Evolutionary conservation across 805 yeast genomes (phyloP), one percentile per base, ranked within the genome.

Genomic region (Yamadazyma paraphyllophila): DNA sequence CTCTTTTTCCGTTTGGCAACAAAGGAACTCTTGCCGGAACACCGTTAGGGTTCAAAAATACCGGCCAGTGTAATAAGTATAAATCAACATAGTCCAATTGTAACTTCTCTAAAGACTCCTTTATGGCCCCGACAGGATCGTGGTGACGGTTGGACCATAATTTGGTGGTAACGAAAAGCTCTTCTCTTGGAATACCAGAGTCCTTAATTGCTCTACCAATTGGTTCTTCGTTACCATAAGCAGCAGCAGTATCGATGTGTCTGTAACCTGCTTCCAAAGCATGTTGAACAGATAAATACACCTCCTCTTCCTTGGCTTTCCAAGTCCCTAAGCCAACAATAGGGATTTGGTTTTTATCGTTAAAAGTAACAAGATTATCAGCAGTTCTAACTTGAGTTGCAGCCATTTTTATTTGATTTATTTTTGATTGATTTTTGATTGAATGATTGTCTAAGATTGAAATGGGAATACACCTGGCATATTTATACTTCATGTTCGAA

Each of bases 41-140:
- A 14, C 67, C 67, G 40, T 67, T 59, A n/a, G 72, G 63, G 43
- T 73, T 76, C 47, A 77, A 62, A 10, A 63, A 58, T 14, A 56
- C 57, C 5, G 96, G 96, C 95, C 95, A 88, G 66, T 88, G 96
- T 61, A 88, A 76, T 59, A 88, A 73, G 60, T 82, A 82, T 48
- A 88, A 68, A 60, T 88, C 96, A 43, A 88, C 84, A 57, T 88
- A 88, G 41, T 84, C 92, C 54, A 86, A 58, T 0, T 82, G 82
- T 50, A 88, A 71, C 57, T 82, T 80, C 54, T 73, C 56, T 57
- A 88, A 71, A 6, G 91, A 83, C 41, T 65, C 68, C 9, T 80
- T 74, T 34, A 87, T 64, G 9, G 85, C 85, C 15, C 59, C 67
- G 30, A 59, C 77, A 10, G 82, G 82, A 47, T 72, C 62, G 49